Base-by-base conservation (phyloP, 768 basidiomycete species). In the Mycena polygramma region DNA sequence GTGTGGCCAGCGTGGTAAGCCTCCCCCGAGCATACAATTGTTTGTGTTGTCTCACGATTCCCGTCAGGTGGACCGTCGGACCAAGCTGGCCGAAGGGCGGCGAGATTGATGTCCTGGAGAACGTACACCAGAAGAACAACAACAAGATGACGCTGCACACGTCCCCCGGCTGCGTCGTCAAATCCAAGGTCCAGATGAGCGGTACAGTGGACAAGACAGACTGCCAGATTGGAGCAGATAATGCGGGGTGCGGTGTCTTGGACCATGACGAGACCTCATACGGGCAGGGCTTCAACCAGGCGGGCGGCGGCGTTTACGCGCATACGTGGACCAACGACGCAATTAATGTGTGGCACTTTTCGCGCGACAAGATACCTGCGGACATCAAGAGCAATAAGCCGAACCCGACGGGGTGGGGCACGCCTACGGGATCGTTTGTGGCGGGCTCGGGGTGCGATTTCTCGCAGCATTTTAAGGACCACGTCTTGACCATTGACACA, bases 141-240 rank as follows among this genome's bases (percentile, higher is more conserved):
- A 53, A 63, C 61, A 53, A 52, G 51, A 63, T 63, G 61, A 63
- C 61, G 17, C 51, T 63, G 7, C 61, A 63, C 61, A 63, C 61
- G 15, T 24, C 37, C 11, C n/a, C 35, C 35, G 51, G 39, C 36
- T 63, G 61, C 20, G 10, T 7, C 39, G 39, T 63, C n/a, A 22
- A 63, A 51, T 13, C 26, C n/a, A 10, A 17, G 4, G 7, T 15
- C 41, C 49, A 52, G 24, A 52, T 51, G 49, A 37, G n/a, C 30
- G 60, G 60, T 13, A 49, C 37, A 39, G 36, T 26, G 20, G 36
- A 51, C 48, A 14, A 22, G 37, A 41, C 37, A 51, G 24, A 52
- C 48, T 63, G 61, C 51, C 13, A 4, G 37, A 62, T 48, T 17
- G 15, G 15, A 17, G 52, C 52, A 15, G 51, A 39, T 51, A 63